These are phyloP conservation scores for Hericium alpestre DNA, from an alignment of 768 basidiomycete genomes.

Conservation along the genomic window DNA sequence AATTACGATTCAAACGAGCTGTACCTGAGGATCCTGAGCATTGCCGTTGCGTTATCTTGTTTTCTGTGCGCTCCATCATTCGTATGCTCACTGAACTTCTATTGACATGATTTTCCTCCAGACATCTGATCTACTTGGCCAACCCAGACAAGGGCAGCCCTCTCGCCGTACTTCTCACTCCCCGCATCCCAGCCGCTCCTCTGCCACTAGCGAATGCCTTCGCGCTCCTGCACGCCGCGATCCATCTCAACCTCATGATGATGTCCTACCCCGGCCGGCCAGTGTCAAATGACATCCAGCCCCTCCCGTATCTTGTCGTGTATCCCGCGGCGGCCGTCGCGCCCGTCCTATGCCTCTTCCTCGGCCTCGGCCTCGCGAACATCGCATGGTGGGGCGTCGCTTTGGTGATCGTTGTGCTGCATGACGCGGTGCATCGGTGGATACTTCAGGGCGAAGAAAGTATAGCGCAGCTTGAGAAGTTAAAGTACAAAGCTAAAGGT, in stretches of 20 bases:
- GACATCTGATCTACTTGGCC: constrained; percentile 39
- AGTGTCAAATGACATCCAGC: background rate
- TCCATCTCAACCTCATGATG: constrained; percentile 1
- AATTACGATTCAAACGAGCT: constrained; percentile 33
- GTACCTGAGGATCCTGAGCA: constrained; percentile 30
- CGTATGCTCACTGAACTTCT: background rate
- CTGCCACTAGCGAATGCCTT: constrained; percentile 6
- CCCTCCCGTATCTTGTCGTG: background rate
- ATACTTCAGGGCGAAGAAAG: constrained; percentile 35
- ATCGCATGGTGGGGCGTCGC: constrained; percentile 10
- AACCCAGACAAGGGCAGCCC: constrained; percentile 31
- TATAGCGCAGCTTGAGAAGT: constrained; percentile 38
- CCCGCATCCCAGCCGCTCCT: background rate
- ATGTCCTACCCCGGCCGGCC: background rate
- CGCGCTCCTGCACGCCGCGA: constrained; percentile 14
- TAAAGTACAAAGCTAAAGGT: constrained; percentile 46
- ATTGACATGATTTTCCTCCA: constrained; percentile 15
- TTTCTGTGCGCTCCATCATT: constrained; percentile 6
- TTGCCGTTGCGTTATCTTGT: background rate
- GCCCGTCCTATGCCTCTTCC: constrained; percentile 25
- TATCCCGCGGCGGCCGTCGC: constrained; percentile 36
- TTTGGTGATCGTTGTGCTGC: background rate
- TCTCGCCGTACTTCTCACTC: constrained; percentile 31
- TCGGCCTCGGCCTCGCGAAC: constrained; percentile 4
- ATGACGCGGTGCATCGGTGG: constrained; percentile 22